Percentiles rank a stretch among this genome's conserved stretches.
phyloP scores from a whole-genome alignment of 2,329 filamentous ascomycete species.

The Pseudogymnoascus sp. region DNA sequence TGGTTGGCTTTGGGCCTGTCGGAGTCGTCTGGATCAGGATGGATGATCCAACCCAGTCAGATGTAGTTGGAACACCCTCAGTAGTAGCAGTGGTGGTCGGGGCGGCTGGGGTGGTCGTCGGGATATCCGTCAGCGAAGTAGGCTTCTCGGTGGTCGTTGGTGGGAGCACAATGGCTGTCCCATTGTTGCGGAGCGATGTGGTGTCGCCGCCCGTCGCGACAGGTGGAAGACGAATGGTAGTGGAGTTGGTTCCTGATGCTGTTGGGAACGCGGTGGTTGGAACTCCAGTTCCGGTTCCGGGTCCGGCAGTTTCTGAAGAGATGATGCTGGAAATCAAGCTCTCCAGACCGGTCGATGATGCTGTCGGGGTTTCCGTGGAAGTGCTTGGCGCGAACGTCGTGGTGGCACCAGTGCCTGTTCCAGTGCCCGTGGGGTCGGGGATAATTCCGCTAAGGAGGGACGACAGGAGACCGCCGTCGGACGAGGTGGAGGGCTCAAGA shows the following conservation, averaged over 20 bases:
- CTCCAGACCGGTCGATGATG: not conserved
- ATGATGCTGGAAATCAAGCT: not conserved
- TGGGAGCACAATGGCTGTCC: not conserved
- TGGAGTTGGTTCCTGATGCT: not conserved
- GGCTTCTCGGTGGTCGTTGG: not conserved
- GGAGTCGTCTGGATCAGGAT: not conserved
- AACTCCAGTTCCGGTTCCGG: not conserved
- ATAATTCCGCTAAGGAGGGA: not conserved
- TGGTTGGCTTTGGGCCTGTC: not conserved
- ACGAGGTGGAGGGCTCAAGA: not conserved
- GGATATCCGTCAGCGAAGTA: not conserved
- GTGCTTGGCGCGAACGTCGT: not conserved
- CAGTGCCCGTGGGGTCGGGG: not conserved
- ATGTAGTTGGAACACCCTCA: not conserved
- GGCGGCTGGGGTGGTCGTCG: not conserved
- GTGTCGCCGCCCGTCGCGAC: not conserved
- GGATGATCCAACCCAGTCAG: constrained; percentile 4
- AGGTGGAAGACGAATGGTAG: not conserved
- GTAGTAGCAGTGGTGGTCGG: not conserved
- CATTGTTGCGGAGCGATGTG: not conserved
- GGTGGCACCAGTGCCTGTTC: not conserved
- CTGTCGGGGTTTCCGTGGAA: not conserved
- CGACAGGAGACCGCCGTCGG: not conserved
- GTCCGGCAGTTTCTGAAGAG: not conserved
- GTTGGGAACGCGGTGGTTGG: not conserved